phyloP scores from a whole-genome alignment of 2,329 filamentous ascomycete genomes.

The Paecilomyces sp. region DNA sequence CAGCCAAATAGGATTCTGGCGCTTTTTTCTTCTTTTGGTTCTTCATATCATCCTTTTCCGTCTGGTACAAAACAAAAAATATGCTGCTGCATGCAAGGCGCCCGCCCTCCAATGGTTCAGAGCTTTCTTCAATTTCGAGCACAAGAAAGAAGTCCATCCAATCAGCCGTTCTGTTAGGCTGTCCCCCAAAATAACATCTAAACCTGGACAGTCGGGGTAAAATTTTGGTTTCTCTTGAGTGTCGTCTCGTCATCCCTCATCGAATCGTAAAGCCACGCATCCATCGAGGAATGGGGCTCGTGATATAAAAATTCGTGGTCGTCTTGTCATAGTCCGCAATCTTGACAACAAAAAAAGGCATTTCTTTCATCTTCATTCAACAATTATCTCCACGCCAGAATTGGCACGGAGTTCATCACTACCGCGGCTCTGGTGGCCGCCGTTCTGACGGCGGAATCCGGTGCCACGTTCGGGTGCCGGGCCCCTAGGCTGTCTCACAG shows the following conservation, averaged over 20 bases:
- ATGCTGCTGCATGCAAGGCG: slow-evolving; percentile 18
- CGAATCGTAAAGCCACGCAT: slow-evolving; percentile 40
- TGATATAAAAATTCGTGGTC: slow-evolving; percentile 35
- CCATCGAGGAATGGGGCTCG: slow-evolving; percentile 29
- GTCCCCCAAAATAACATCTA: slow-evolving; percentile 34
- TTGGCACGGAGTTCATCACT: slow-evolving; percentile 58
- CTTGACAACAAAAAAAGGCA: slow-evolving; percentile 1
- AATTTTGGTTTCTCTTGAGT: slow-evolving; percentile 32
- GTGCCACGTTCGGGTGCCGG: slow-evolving; percentile 54
- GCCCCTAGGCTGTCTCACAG: slow-evolving; percentile 56
- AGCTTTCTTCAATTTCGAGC: slow-evolving; percentile 20
- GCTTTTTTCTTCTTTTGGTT: slow-evolving; percentile 20
- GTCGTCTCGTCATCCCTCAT: slow-evolving; percentile 43
- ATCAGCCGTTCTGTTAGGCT: slow-evolving; percentile 29
- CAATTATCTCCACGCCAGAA: slow-evolving; percentile 56
- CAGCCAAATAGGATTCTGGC: slow-evolving; percentile 18
- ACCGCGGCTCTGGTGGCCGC: slow-evolving; percentile 50
- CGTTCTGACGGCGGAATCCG: slow-evolving; percentile 54
- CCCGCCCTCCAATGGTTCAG: slow-evolving; percentile 14
- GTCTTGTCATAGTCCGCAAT: slow-evolving; percentile 19
- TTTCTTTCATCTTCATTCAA: slow-evolving; percentile 44
- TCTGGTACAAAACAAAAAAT: slow-evolving; percentile 14
- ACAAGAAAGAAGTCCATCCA: slow-evolving; percentile 20
- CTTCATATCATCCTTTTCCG: slow-evolving; percentile 25
- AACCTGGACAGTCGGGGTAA: slow-evolving; percentile 33